Conservation (phyloP, 371 early-diverging fungal species). For the Circinella minor region DNA sequence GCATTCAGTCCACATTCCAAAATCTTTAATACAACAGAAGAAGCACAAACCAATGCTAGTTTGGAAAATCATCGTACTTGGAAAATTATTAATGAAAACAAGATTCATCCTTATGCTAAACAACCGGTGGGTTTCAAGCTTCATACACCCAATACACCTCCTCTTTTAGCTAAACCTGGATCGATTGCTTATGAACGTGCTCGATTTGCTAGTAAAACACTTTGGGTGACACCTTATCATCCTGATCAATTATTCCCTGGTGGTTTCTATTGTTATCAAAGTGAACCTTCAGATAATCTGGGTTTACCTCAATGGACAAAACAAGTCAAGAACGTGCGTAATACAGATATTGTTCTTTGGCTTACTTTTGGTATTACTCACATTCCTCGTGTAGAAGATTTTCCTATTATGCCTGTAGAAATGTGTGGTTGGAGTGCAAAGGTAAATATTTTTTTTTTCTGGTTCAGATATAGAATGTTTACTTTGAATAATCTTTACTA, state of each 20-base stretch:
- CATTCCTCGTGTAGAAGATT: constrained; percentile 53
- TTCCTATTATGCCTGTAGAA: constrained; percentile 59
- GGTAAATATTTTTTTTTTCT: too few species aligned
- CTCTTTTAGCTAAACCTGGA: constrained; percentile 45
- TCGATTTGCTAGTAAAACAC: constrained; percentile 45
- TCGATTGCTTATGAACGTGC: constrained; percentile 52
- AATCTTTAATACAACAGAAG: constrained; percentile 36
- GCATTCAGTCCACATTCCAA: constrained; percentile 36
- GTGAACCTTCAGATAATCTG: constrained; percentile 26
- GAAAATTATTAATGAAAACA: constrained; percentile 46
- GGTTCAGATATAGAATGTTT: too few species aligned
- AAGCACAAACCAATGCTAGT: constrained; percentile 34
- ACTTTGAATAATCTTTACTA: too few species aligned
- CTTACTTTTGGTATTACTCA: constrained; percentile 55
- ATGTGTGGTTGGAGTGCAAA: constrained; percentile 30
- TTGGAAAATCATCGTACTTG: constrained; percentile 36
- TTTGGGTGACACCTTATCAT: constrained; percentile 56
- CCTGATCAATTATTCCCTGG: constrained; percentile 48
- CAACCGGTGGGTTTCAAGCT: constrained; percentile 47
- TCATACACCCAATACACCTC: constrained; percentile 28
- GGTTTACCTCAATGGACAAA: constrained; percentile 43
- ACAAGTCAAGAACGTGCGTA: constrained; percentile 26
- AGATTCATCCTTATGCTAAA: constrained; percentile 44
- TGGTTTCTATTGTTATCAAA: constrained; percentile 54
- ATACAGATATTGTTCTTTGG: constrained; percentile 53